These are phyloP conservation scores for Candida xiaguanensis DNA, from an alignment of 805 yeast genomes.

Conservation along the genomic window DNA sequence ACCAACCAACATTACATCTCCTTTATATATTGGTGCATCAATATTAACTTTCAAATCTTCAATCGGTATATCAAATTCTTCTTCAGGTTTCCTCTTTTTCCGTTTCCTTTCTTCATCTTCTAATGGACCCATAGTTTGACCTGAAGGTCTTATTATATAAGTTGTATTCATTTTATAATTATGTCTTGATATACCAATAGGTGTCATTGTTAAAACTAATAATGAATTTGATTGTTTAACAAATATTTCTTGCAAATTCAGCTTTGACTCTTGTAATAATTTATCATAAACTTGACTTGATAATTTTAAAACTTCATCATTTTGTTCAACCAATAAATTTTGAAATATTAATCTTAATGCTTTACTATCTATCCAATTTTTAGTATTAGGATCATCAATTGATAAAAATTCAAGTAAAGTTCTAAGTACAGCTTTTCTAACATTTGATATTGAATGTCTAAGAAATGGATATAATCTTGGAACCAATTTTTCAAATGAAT, in stretches of 20 bases:
- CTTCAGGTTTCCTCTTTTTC: constrained; percentile 43
- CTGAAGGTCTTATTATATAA: constrained; percentile 79
- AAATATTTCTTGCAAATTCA: constrained; percentile 50
- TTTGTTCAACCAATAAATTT: constrained; percentile 86
- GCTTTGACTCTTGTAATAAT: constrained; percentile 50
- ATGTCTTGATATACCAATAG: constrained; percentile 89
- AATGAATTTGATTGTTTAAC: constrained; percentile 56
- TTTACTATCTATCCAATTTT: constrained; percentile 76
- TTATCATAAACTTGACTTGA: constrained; percentile 60
- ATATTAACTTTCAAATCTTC: constrained; percentile 73
- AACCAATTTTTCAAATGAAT: constrained; percentile 70
- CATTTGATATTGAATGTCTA: constrained; percentile 90
- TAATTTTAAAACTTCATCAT: constrained; percentile 60
- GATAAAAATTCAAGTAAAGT: constrained; percentile 75
- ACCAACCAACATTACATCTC: constrained; percentile 87
- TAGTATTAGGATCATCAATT: constrained; percentile 46
- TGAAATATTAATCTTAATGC: constrained; percentile 77
- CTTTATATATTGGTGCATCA: constrained; percentile 87
- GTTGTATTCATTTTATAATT: constrained; percentile 78
- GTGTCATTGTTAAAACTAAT: constrained; percentile 76
- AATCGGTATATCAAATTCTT: constrained; percentile 41
- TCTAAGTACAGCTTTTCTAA: constrained; percentile 80
- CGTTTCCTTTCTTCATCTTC: constrained; percentile 35
- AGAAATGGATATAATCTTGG: constrained; percentile 90
- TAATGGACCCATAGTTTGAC: constrained; percentile 35